Evolutionary conservation across 345 rosid genomes (phyloP).

Genomic region (Citrus trifoliata): DNA sequence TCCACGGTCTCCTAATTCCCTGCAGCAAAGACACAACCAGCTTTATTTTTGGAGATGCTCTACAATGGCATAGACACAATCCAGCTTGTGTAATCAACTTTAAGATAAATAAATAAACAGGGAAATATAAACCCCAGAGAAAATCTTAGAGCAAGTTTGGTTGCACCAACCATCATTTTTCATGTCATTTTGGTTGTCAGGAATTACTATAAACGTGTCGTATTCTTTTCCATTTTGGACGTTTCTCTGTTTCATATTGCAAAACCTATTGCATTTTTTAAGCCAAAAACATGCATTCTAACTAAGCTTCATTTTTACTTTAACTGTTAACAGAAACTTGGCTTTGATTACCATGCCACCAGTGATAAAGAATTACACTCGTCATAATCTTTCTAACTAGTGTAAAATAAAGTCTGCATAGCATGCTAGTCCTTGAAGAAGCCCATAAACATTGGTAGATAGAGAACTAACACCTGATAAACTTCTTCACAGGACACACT

Average conservation of each 20-base stretch:
- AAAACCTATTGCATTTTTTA: background rate
- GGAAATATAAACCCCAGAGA: background rate
- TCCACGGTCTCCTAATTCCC: constrained; percentile 99
- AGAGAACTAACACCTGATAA: background rate
- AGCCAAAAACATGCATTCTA: background rate
- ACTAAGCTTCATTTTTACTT: background rate
- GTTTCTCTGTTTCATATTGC: background rate
- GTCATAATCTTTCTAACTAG: background rate
- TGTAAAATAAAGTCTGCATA: constrained; percentile 6
- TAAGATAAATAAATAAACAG: background rate
- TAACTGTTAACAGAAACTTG: background rate
- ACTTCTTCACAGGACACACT: background rate
- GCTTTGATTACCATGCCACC: background rate
- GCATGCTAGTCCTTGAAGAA: background rate
- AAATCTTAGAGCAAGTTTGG: background rate
- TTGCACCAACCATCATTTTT: background rate
- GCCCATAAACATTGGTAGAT: background rate
- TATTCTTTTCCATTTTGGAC: background rate
- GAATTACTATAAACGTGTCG: background rate
- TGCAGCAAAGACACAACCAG: constrained; percentile 24
- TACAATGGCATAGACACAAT: background rate
- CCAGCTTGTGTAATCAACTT: background rate
- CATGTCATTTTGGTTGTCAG: background rate
- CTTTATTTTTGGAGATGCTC: background rate
- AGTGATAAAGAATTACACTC: background rate